A percentile compares a stretch with the other conserved stretches of the same genome.
Conservation (phyloP, 192 early-diverging fungal species). For the Coemansia sp. region DNA sequence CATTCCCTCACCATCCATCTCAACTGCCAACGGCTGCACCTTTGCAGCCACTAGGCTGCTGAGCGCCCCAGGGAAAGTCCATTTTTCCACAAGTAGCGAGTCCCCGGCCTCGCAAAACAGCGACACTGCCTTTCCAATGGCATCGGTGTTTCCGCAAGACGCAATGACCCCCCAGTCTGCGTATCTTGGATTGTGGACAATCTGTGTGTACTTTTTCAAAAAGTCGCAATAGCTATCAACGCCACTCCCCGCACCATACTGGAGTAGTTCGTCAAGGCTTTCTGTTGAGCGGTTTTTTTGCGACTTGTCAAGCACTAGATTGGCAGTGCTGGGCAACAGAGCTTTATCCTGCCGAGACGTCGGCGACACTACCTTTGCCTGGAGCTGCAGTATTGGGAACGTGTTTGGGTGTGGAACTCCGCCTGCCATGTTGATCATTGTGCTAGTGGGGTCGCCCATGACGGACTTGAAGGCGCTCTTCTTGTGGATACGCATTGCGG, state of each 20-base stretch:
- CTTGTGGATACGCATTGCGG: slow-evolving; percentile 29
- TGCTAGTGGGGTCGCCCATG: slow-evolving; percentile 46
- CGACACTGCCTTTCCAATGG: slow-evolving; percentile 55
- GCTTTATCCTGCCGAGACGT: neutral
- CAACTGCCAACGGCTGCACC: slow-evolving; percentile 50
- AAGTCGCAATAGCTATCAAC: slow-evolving; percentile 55
- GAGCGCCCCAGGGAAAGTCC: slow-evolving; percentile 63
- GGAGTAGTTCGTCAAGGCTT: slow-evolving; percentile 55
- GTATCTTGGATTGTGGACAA: slow-evolving; percentile 55
- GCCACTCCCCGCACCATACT: slow-evolving; percentile 63
- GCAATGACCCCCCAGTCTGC: slow-evolving; percentile 66
- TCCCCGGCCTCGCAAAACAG: slow-evolving; percentile 64
- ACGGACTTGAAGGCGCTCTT: slow-evolving; percentile 54
- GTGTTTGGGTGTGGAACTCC: slow-evolving; percentile 66
- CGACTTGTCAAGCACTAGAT: slow-evolving; percentile 40
- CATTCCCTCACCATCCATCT: slow-evolving; percentile 66
- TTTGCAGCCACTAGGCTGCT: slow-evolving; percentile 52
- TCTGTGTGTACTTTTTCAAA: slow-evolving; percentile 51
- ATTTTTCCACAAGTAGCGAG: slow-evolving; percentile 59
- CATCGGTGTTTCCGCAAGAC: slow-evolving; percentile 63
- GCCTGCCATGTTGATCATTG: slow-evolving; percentile 70
- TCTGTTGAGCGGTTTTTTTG: slow-evolving; percentile 20
- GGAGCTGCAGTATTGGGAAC: slow-evolving; percentile 65
- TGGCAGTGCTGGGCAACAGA: slow-evolving; percentile 14
- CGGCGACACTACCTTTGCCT: slow-evolving; percentile 48